Base-by-base conservation (phyloP, 129 eudicot genomes). In the Lonicera japonica region DNA sequence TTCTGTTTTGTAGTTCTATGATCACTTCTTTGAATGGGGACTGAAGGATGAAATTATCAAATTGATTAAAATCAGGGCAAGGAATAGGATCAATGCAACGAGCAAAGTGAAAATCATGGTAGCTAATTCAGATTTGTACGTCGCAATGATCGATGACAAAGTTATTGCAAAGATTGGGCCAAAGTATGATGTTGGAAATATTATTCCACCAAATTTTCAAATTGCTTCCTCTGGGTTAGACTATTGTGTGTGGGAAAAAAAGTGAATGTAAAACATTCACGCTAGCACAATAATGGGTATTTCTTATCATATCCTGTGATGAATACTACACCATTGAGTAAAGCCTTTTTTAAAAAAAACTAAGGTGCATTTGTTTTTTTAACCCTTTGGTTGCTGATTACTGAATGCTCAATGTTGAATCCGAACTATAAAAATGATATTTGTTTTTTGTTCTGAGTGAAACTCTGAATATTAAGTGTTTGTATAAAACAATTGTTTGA, bases 11-110 rank as follows among this genome's bases (percentile, higher is more conserved):
- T 72, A 88, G 96, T 89, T 89, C 24, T 82, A 89, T 22, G 88
- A 89, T 52, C 95, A 89, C 67, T 82, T 77, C 61, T 79, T 82
- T 25, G 85, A 85, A 64, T 89, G 90, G 88, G 95, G 88, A 11
- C 45, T 79, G 48, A 85, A 82, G 80, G 86, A 75, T 18, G 73
- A 66, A 41, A 80, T 89, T 22, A 53, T 72, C 5, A 80, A 71
- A n/a, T 25, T 86, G 75, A 55, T 65, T 0, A 63, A 60, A 13
- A 71, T 74, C 0, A 75, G 90, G 60, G 56, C 21, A 1, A 82
- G 79, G 76, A 75, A 82, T 20, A 80, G 79, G 55, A 82, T 85
- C 14, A 41, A 60, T 34, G 64, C 68, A 60, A 72, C 71, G 16
- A 89, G 95, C 73, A 79, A 54, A 25, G 85, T 85, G 74, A 62